Conservation (phyloP, 352 stramenopile genomes). For the Globisporangium echinulatum region DNA sequence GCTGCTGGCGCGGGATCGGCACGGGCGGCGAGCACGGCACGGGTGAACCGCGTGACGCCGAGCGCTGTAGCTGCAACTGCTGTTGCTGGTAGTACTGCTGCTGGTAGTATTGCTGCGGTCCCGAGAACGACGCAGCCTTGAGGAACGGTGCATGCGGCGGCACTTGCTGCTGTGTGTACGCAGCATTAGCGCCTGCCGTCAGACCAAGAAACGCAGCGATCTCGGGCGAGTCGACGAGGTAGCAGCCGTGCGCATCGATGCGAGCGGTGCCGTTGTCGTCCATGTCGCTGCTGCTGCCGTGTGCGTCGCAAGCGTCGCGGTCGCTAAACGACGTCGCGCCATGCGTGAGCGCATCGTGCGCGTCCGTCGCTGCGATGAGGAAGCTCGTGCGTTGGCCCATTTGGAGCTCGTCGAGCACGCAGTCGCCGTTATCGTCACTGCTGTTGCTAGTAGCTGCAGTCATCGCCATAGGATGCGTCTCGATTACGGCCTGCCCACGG, state of each 20-base stretch:
- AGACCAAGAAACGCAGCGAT: constrained; percentile 11
- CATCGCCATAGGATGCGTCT: not conserved
- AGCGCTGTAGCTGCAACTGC: not conserved
- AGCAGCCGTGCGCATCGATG: constrained; percentile 1
- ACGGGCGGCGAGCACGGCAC: constrained; percentile 19
- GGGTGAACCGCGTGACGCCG: not conserved
- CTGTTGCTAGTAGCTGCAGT: not conserved
- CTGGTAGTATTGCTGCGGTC: not conserved
- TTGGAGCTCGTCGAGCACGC: not conserved
- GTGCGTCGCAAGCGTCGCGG: not conserved
- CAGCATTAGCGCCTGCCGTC: not conserved
- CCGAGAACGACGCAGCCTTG: constrained; percentile 14
- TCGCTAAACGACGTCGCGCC: constrained; percentile 1
- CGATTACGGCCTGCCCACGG: not conserved
- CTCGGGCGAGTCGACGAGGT: constrained; percentile 11
- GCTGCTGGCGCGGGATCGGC: constrained; percentile 15
- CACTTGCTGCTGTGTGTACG: not conserved
- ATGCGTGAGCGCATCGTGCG: not conserved
- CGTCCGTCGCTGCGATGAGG: not conserved
- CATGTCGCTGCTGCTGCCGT: not conserved
- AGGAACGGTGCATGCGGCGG: not conserved
- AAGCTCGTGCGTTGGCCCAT: constrained; percentile 1
- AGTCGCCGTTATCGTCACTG: not conserved
- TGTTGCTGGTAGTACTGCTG: not conserved
- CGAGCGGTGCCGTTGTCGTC: not conserved